Conservation (phyloP, 495 filamentous ascomycete species). For the Aspergillus biplanus region DNA sequence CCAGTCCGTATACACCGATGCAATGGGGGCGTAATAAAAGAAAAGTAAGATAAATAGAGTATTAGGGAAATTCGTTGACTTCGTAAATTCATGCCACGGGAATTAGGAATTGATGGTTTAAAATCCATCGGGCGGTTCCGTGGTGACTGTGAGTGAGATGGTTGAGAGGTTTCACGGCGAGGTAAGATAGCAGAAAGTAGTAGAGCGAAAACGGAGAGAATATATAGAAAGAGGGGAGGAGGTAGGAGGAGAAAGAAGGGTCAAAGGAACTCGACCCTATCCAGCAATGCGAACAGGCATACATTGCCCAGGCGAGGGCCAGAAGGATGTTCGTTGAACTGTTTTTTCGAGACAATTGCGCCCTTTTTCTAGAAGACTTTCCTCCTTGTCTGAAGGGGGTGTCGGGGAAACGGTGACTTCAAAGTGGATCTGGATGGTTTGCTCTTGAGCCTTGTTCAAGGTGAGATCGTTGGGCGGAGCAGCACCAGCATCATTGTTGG, state of each 20-base stretch:
- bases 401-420: constrained; percentile 14
- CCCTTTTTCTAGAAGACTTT: constrained; percentile 29
- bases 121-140: constrained; percentile 4
- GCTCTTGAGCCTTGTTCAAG: not conserved
- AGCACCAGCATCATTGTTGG: constrained; percentile 3
- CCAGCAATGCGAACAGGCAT: constrained; percentile 29
- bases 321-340: constrained; percentile 24
- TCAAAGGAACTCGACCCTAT: not conserved
- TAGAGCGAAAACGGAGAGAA: not conserved
- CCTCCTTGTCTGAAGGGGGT: constrained; percentile 16
- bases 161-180: constrained; percentile 1
- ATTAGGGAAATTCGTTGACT: constrained; percentile 15
- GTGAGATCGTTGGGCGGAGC: not conserved
- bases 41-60: constrained; percentile 6
- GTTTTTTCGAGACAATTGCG: constrained; percentile 30
- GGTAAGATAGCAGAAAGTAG: not conserved
- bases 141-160: constrained; percentile 14
- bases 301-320: constrained; percentile 29
- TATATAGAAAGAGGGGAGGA: not conserved
- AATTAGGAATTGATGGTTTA: constrained; percentile 5
- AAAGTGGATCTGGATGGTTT: constrained; percentile 22
- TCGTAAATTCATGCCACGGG: constrained; percentile 17
- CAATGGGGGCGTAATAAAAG: not conserved
- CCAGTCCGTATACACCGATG: not conserved
- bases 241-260: not conserved